Evolutionary conservation across 2,329 filamentous ascomycete species (phyloP), one percentile per base, ranked within the genome.

Genomic region (Aureobasidium sp.): DNA sequence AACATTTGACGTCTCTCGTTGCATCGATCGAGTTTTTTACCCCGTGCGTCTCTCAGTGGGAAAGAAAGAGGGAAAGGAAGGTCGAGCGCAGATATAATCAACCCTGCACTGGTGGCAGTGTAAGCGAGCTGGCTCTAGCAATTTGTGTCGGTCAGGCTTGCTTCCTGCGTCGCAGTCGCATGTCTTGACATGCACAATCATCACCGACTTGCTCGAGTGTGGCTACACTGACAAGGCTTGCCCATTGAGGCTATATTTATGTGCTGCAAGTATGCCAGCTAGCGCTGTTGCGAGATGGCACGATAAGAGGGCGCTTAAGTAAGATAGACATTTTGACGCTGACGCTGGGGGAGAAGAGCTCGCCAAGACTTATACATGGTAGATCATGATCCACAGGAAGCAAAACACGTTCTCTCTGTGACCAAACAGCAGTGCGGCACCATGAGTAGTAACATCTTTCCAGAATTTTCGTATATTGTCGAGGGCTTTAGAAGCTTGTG

Each of bases 361-460:
- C 47, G 47, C 26, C 32, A 50, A 50, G 47, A 50, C 47, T 50
- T 32, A 50, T 50, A 32, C 32, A 50, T 50, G 47, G 47, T 50
- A 50, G 47, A 50, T 50, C 47, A 50, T 50, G 47, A 50, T 50
- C 47, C 26, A 50, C 47, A 50, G 26, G 47, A 50, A 50, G 47
- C 47, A 50, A n/a, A 50, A 50, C 47, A 50, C 23, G 47, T 50
- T 50, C 8, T 50, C 47, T 50, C 47, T 50, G 26, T 50, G 47
- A 50, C 47, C 13, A 50, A 17, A 50, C 47, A 50, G 47, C 47
- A 50, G 47, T 50, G 47, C 47, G 10, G 47, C 47, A n/a, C 47
- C 47, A 50, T 32, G 47, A 50, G 47, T 50, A 50, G 47, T 50
- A 50, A 32, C 47, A 50, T 50, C 47, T 50, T 50, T 50, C 26